Evolutionary conservation across 2,329 filamentous ascomycete species (phyloP).

Genomic region (Aspergillus sp.): DNA sequence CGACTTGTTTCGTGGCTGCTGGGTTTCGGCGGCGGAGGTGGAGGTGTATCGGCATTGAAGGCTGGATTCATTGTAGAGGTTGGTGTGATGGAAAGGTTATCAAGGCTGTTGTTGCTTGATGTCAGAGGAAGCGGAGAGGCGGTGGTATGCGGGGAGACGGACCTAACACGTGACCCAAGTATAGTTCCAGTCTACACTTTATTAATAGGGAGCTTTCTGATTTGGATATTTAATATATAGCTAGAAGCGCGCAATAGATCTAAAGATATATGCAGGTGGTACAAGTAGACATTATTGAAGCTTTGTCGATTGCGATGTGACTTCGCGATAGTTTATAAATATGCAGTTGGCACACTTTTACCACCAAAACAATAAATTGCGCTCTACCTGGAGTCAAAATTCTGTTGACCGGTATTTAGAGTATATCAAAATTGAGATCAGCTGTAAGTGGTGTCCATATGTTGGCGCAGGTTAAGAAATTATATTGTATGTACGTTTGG

Average conservation of each 20-base stretch:
- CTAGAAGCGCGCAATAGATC: neutral
- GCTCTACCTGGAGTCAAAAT: no score
- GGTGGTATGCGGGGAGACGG: slow-evolving; percentile 3
- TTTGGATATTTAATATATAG: neutral
- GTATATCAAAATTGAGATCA: no score
- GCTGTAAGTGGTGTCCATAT: neutral
- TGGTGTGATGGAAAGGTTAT: slow-evolving; percentile 6
- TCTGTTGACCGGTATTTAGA: no score
- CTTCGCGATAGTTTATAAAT: no score
- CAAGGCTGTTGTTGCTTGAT: neutral
- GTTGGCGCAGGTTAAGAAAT: neutral
- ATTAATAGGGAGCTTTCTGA: no score
- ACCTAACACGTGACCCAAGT: neutral
- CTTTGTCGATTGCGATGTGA: no score
- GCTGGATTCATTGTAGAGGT: slow-evolving; percentile 22
- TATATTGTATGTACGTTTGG: neutral
- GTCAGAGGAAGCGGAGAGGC: neutral
- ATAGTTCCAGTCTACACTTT: neutral
- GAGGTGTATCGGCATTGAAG: slow-evolving; percentile 58
- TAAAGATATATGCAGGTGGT: neutral
- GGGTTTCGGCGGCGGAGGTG: slow-evolving; percentile 71
- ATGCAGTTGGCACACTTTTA: no score
- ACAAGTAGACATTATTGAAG: no score
- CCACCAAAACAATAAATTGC: no score
- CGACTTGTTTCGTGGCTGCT: slow-evolving; percentile 68